These are phyloP conservation scores for Nematodospora valgi DNA, from an alignment of 805 yeast species.

Conservation along the genomic window DNA sequence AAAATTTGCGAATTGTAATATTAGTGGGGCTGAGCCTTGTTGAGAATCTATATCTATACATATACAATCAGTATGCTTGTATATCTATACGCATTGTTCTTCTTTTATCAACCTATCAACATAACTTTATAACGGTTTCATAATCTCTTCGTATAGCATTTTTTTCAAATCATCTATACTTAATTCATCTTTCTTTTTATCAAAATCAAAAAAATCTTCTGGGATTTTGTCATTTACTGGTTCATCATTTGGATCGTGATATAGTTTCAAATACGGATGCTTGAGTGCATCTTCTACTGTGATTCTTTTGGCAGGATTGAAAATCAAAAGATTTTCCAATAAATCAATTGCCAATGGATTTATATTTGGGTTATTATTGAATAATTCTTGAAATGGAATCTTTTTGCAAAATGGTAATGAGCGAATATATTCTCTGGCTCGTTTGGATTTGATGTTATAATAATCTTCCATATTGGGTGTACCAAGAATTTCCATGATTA, in stretches of 20 bases:
- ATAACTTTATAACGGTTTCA: slow-evolving; percentile 48
- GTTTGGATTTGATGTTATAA: slow-evolving; percentile 65
- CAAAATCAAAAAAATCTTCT: slow-evolving; percentile 86
- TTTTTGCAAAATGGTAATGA: slow-evolving; percentile 71
- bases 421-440: slow-evolving; percentile 87
- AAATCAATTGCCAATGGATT: slow-evolving; percentile 55
- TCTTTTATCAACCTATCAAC: too few relatives aligned
- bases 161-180: slow-evolving; percentile 72
- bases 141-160: slow-evolving; percentile 77
- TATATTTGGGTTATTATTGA: slow-evolving; percentile 36
- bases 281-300: slow-evolving; percentile 72
- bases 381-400: slow-evolving; percentile 49
- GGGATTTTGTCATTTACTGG: slow-evolving; percentile 83
- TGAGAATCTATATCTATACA: too few relatives aligned
- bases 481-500: slow-evolving; percentile 82
- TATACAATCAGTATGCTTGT: too few relatives aligned
- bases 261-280: slow-evolving; percentile 85
- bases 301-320: slow-evolving; percentile 69
- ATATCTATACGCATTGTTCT: too few relatives aligned
- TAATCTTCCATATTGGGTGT: slow-evolving; percentile 83
- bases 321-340: slow-evolving; percentile 59
- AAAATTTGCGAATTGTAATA: too few relatives aligned
- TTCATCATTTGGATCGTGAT: slow-evolving; percentile 94
- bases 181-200: slow-evolving; percentile 74
- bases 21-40: too few relatives aligned